These are phyloP conservation scores for Mycena sanguinolenta DNA, from an alignment of 768 basidiomycete species.

Conservation along the genomic window DNA sequence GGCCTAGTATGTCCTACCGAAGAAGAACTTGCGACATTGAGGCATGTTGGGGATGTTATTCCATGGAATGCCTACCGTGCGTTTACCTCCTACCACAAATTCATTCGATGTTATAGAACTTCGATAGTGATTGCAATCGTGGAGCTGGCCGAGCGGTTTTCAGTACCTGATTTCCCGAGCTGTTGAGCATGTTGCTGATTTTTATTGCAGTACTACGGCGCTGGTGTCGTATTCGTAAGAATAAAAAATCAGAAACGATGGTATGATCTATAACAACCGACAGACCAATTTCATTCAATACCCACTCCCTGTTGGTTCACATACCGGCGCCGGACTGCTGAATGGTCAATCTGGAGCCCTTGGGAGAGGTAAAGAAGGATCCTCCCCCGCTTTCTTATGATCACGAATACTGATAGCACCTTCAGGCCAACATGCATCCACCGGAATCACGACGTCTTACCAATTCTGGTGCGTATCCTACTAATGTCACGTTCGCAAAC, in stretches of 20 bases:
- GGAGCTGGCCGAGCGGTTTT: slow-evolving; percentile 83
- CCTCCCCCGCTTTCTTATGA: background rate
- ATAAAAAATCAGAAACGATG: background rate
- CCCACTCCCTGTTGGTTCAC: slow-evolving; percentile 73
- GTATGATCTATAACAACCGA: background rate
- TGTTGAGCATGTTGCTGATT: background rate
- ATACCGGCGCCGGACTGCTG: slow-evolving; percentile 71
- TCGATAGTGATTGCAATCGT: slow-evolving; percentile 72
- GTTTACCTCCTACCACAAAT: background rate
- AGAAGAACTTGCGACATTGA: slow-evolving; percentile 70
- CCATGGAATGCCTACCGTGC: slow-evolving; percentile 71
- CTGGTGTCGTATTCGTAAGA: slow-evolving; percentile 34
- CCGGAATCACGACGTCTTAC: slow-evolving; percentile 79
- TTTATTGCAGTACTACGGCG: slow-evolving; percentile 26
- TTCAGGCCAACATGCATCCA: slow-evolving; percentile 73
- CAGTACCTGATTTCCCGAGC: slow-evolving; percentile 48
- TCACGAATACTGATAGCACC: too few relatives aligned
- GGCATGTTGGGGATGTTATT: slow-evolving; percentile 70
- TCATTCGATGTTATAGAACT: background rate
- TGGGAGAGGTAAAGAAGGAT: slow-evolving; percentile 50
- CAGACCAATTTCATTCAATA: slow-evolving; percentile 82
- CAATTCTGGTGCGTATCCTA: slow-evolving; percentile 67
- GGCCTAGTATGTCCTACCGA: slow-evolving; percentile 75
- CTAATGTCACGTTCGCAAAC: too few relatives aligned
- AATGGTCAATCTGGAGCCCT: slow-evolving; percentile 78